Evolutionary conservation across 441 rosid species (phyloP).

Genomic region (Hura crepitans): DNA sequence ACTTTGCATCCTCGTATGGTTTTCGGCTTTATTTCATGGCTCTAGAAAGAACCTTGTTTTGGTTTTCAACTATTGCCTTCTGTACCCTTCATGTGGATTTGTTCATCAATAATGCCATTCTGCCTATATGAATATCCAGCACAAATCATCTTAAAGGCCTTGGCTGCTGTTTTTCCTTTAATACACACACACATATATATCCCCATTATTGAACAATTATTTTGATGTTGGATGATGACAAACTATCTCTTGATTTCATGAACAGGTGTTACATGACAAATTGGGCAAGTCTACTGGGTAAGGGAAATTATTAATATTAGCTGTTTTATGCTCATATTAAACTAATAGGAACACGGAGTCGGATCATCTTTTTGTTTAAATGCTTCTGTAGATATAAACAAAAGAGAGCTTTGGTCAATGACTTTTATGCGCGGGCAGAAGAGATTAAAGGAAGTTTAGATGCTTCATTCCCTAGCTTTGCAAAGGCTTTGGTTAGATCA

Average conservation of each 20-base stretch:
- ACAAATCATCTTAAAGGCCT: background rate
- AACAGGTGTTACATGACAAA: conserved; percentile 33
- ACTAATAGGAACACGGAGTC: background rate
- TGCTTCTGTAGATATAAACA: conserved; percentile 22
- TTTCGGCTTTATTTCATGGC: background rate
- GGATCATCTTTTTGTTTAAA: background rate
- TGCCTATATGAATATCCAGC: background rate
- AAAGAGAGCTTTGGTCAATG: conserved; percentile 36
- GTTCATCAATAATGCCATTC: background rate
- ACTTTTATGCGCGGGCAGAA: conserved; percentile 33
- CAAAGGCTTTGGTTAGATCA: conserved; percentile 49
- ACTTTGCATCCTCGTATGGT: background rate
- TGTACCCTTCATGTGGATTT: background rate
- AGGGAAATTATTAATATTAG: conserved; percentile 15
- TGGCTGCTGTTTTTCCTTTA: background rate
- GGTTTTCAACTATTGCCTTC: background rate
- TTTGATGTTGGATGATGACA: background rate
- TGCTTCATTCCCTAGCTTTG: conserved; percentile 39
- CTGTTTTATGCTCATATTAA: background rate
- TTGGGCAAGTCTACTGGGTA: conserved; percentile 35
- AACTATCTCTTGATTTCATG: conserved; percentile 17
- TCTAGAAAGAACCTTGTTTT: background rate
- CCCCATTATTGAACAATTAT: background rate
- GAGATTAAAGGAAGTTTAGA: conserved; percentile 32
- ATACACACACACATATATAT: background rate